These are phyloP conservation scores for Tolypocladium endophyticum DNA, from an alignment of 2,329 filamentous ascomycete genomes.

Conservation along the genomic window DNA sequence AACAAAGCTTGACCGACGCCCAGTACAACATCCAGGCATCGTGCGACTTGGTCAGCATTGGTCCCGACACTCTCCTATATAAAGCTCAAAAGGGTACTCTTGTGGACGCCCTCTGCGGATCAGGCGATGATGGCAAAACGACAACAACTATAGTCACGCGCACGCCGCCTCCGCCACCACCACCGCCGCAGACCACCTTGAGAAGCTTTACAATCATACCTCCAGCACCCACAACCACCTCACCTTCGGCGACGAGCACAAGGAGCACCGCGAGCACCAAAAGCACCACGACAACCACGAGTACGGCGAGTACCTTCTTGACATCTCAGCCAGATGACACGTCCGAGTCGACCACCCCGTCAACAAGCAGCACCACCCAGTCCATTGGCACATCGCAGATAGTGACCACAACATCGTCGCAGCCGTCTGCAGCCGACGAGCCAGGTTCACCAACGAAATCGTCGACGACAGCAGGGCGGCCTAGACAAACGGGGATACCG, in stretches of 20 bases:
- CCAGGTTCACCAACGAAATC: neutral
- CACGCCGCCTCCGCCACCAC: neutral
- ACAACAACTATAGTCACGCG: neutral
- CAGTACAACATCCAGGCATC: slow-evolving; percentile 17
- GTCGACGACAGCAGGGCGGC: slow-evolving; percentile 1
- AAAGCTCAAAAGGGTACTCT: slow-evolving; percentile 25
- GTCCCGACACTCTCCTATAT: slow-evolving; percentile 22
- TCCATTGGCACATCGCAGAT: neutral
- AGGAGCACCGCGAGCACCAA: neutral
- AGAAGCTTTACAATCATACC: slow-evolving; percentile 1
- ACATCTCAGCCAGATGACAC: neutral
- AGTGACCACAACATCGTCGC: neutral
- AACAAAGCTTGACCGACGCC: slow-evolving; percentile 14
- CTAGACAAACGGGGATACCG: slow-evolving; percentile 4
- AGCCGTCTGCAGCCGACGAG: neutral
- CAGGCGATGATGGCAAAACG: slow-evolving; percentile 5
- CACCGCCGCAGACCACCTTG: neutral
- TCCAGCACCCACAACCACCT: neutral
- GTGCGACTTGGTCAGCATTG: slow-evolving; percentile 13
- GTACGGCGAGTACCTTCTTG: neutral
- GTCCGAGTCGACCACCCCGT: neutral
- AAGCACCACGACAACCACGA: neutral
- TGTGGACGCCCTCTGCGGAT: slow-evolving; percentile 23
- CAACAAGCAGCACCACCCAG: neutral
- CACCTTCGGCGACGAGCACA: neutral